A percentile compares a stretch with the other conserved stretches of the same genome.
Evolutionary conservation across 1,284 basidiomycete species (phyloP).

Genomic region (Malassezia arunalokei): DNA sequence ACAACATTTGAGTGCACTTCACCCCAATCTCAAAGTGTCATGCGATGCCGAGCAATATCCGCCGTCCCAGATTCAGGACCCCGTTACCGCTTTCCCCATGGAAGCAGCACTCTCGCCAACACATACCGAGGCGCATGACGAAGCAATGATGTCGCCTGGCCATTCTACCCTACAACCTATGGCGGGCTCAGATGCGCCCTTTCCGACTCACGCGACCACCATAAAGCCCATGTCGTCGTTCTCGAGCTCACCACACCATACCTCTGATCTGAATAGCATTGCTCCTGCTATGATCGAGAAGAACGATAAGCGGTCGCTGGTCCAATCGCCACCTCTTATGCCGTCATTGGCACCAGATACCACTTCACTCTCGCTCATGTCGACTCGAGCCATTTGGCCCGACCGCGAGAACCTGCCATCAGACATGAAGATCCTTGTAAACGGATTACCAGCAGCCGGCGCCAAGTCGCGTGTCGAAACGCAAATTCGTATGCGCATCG

Average conservation of each 20-base stretch:
- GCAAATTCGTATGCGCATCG: constrained; percentile 48
- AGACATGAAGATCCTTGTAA: constrained; percentile 53
- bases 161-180: neutral
- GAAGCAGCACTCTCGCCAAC: neutral
- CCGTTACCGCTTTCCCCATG: neutral
- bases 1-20: too few relatives aligned
- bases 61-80: neutral
- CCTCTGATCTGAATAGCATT: neutral
- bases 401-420: constrained; percentile 22
- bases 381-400: constrained; percentile 29
- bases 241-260: neutral
- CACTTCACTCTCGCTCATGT: constrained; percentile 28
- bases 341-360: constrained; percentile 10
- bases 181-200: neutral
- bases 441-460: constrained; percentile 67
- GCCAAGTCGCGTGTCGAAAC: constrained; percentile 92
- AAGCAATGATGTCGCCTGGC: neutral
- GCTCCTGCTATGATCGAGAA: neutral
- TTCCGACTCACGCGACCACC: neutral
- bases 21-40: neutral
- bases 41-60: neutral
- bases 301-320: neutral
- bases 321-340: neutral
- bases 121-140: neutral
- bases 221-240: neutral